Conservation (phyloP, 2,329 filamentous ascomycete species). For the Aspergillus luchuensis region DNA sequence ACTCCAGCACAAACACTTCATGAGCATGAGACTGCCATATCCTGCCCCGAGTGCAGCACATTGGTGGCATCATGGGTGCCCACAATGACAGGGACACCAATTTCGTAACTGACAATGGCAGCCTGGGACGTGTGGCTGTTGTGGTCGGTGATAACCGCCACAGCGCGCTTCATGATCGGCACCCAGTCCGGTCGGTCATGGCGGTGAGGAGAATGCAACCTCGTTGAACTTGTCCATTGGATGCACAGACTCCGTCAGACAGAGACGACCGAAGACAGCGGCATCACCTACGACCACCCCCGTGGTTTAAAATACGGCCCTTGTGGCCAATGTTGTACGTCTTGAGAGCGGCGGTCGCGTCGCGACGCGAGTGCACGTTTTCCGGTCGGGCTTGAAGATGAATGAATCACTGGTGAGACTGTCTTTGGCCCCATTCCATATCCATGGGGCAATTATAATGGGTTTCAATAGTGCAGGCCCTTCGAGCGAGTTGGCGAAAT, state of each 20-base stretch:
- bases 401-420: constrained; percentile 30
- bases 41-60: constrained; percentile 39
- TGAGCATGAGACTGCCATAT: constrained; percentile 37
- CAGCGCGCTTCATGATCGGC: constrained; percentile 43
- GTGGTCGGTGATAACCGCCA: constrained; percentile 41
- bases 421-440: constrained; percentile 46
- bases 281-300: constrained; percentile 40
- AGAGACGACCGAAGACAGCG: constrained; percentile 37
- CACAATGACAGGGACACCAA: constrained; percentile 43
- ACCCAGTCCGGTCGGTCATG: constrained; percentile 44
- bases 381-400: constrained; percentile 43
- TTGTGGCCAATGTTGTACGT: constrained; percentile 36
- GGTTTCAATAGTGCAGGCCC: constrained; percentile 40
- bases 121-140: constrained; percentile 40
- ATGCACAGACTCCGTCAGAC: constrained; percentile 33
- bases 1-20: constrained; percentile 34
- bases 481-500: constrained; percentile 41
- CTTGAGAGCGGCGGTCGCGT: constrained; percentile 32
- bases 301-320: constrained; percentile 30
- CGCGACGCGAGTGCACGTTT: constrained; percentile 39
- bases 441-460: constrained; percentile 44
- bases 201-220: constrained; percentile 40
- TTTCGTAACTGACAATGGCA: constrained; percentile 46
- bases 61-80: constrained; percentile 42
- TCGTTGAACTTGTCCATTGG: constrained; percentile 39